phyloP scores from a whole-genome alignment of 768 basidiomycete genomes.

The Agrocybe pediades region DNA sequence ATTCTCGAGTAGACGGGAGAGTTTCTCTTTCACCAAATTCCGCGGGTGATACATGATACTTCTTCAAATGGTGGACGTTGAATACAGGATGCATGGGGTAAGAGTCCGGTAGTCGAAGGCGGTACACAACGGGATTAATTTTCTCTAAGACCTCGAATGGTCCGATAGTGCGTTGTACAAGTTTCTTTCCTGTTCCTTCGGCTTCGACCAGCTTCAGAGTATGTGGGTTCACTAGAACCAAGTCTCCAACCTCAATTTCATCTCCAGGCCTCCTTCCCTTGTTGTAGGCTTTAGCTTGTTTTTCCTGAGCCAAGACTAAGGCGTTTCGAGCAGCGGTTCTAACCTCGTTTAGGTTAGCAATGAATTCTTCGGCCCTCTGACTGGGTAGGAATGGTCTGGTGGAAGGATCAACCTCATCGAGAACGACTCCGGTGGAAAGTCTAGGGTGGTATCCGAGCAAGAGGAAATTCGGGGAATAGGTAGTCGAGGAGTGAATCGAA shows the following conservation, averaged over 20 bases:
- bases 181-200: conserved; percentile 23
- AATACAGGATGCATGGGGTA: conserved; percentile 27
- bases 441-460: conserved; percentile 28
- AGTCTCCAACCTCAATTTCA: conserved; percentile 13
- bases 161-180: conserved; percentile 21
- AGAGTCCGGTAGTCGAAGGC: conserved; percentile 20
- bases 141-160: conserved; percentile 27
- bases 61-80: conserved; percentile 22
- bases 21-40: conserved; percentile 13
- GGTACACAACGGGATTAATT: conserved; percentile 24
- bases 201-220: conserved; percentile 22
- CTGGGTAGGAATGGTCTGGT: neutral
- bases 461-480: conserved; percentile 24
- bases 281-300: conserved; percentile 13
- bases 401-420: neutral
- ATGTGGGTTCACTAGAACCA: conserved; percentile 27
- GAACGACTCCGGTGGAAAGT: neutral
- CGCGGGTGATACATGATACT: conserved; percentile 15
- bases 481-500: conserved; percentile 24
- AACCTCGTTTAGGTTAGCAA: neutral
- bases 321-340: neutral
- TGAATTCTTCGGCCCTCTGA: neutral
- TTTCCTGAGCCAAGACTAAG: conserved; percentile 1
- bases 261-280: neutral
- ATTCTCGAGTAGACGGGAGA: conserved; percentile 16